These are phyloP conservation scores for Lactifluus echinatus DNA, from an alignment of 768 basidiomycete species.

Conservation along the genomic window DNA sequence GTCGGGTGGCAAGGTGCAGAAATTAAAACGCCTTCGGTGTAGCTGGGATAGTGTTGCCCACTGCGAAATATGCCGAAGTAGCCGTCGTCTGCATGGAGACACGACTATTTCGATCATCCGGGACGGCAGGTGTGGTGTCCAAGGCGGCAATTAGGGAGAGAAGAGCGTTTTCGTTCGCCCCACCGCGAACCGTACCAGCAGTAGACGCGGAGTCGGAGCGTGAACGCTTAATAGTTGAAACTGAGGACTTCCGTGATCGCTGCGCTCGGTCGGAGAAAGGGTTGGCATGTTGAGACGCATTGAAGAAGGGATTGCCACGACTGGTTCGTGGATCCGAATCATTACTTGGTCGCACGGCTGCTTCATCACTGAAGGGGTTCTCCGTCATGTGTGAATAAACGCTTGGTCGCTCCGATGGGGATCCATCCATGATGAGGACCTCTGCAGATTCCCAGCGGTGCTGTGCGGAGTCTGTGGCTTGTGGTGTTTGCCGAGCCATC, in stretches of 20 bases:
- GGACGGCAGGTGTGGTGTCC: background rate
- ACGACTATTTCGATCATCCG: background rate
- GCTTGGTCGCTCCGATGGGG: background rate
- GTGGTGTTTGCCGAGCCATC: slow-evolving; percentile 15
- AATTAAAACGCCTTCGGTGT: slow-evolving; percentile 17
- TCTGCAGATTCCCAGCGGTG: slow-evolving; percentile 22
- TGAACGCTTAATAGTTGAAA: slow-evolving; percentile 8
- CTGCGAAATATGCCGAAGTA: slow-evolving; percentile 4
- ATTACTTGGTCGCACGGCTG: background rate
- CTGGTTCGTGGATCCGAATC: background rate
- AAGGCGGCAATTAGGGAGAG: slow-evolving; percentile 19
- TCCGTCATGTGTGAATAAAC: background rate
- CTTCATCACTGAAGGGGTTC: slow-evolving; percentile 15
- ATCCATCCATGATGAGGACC: slow-evolving; percentile 15
- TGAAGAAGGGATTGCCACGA: slow-evolving; percentile 18
- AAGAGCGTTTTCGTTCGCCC: slow-evolving; percentile 7
- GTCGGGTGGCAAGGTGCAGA: background rate
- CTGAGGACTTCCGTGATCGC: slow-evolving; percentile 14
- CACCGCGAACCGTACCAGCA: background rate
- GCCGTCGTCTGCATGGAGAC: slow-evolving; percentile 1
- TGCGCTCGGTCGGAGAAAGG: slow-evolving; percentile 17
- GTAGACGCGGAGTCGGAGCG: slow-evolving; percentile 12
- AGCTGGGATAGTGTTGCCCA: background rate
- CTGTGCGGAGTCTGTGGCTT: slow-evolving; percentile 5
- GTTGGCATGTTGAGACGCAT: slow-evolving; percentile 10